Conservation (phyloP, 2,329 filamentous ascomycete species). For the Metarhizium sp. region DNA sequence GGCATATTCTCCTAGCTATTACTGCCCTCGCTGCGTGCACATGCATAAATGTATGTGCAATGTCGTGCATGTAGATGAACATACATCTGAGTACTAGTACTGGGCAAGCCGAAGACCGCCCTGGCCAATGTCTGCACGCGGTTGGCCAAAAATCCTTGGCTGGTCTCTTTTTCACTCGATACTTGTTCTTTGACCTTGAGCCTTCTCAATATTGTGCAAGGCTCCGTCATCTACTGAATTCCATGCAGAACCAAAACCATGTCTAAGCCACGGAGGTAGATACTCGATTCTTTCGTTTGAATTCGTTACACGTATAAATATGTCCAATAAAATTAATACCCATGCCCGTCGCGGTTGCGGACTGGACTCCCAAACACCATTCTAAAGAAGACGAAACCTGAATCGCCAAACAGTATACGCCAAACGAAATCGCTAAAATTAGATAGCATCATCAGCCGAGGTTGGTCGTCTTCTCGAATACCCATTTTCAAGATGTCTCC, state of each 20-base stretch:
- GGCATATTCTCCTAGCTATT: too few species aligned
- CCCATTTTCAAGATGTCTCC: conserved; percentile 13
- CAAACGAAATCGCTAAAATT: not conserved
- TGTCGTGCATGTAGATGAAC: too few species aligned
- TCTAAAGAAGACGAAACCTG: not conserved
- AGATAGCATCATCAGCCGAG: not conserved
- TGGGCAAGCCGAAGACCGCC: too few species aligned
- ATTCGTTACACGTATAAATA: not conserved
- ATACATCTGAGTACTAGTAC: too few species aligned
- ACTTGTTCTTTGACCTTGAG: too few species aligned
- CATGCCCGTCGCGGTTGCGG: not conserved
- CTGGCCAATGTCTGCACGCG: too few species aligned
- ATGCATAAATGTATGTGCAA: too few species aligned
- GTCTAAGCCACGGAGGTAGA: not conserved
- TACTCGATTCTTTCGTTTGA: not conserved
- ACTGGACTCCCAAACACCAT: not conserved
- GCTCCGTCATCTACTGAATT: too few species aligned
- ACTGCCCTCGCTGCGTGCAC: too few species aligned
- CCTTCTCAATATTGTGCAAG: too few species aligned
- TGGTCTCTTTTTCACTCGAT: too few species aligned
- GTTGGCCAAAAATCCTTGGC: too few species aligned
- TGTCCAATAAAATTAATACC: not conserved
- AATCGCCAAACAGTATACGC: not conserved
- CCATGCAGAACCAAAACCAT: not conserved
- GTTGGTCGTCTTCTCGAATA: not conserved